Base-by-base conservation (phyloP, 768 basidiomycete species). In the Suillus placidus region DNA sequence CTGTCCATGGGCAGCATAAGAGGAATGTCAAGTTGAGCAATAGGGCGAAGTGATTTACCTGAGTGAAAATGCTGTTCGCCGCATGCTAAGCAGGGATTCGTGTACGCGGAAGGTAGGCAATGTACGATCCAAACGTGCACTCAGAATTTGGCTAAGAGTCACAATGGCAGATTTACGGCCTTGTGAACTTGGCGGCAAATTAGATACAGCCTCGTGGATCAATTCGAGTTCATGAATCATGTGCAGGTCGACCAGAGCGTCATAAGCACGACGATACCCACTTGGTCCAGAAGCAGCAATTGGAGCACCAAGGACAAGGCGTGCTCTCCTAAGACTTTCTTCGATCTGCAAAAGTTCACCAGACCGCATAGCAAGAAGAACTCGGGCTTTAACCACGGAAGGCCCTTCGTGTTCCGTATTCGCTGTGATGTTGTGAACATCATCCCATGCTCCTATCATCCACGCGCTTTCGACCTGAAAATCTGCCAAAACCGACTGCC, bases 391-490 rank as follows among this genome's bases (percentile, higher is more conserved):
- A 43, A 89, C 86, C 40, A 90, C 82, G 34, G 91, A 84, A 0
- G 94, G 82, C 0, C 85, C 82, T 26, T 84, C 81, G 14, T 79
- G 75, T n/a, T 82, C 77, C 20, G 83, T 80, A 35, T 78, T 80
- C 45, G 82, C 79, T 26, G 89, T 84, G 51, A 93, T 81, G 20
- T 79, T 77, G 61, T 87, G 82, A 18, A 99, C 91, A 60, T 92
- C 91, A 3, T 85, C 83, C 95, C 96, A 99, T 69, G 95, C 94
- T 6, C 94, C 92, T 40, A 95, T 90, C 87, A 96, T 96, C 91
- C 95, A 97, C 2, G 94, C 93, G 67, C 95, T 93, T 80, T 99
- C 96, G 13, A 92, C 88, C 70, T 94, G 92, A 73, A 94, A 98
- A 0, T 90, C 88, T 7, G 90, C 87, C 13, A 99, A 80, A 3